These are phyloP conservation scores for Ogataea trehaloabstinens DNA, from an alignment of 805 yeast genomes.

Conservation along the genomic window DNA sequence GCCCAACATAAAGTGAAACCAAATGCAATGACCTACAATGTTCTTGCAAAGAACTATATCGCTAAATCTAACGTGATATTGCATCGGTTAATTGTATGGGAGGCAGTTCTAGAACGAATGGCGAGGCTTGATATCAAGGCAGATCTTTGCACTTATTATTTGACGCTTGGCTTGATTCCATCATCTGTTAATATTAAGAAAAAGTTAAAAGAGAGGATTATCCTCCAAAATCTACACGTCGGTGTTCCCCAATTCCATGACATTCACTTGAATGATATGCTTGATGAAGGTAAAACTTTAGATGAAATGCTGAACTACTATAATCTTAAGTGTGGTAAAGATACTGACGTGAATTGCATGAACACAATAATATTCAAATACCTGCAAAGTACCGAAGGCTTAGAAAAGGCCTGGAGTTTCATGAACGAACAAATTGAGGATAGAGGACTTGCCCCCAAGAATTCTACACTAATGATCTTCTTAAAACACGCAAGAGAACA, in stretches of 20 bases:
- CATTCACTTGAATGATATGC: conserved; percentile 18
- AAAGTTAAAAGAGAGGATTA: conserved; percentile 12
- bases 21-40: conserved; percentile 21
- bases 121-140: conserved; percentile 9
- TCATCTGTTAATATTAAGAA: conserved; percentile 10
- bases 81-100: conserved; percentile 20
- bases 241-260: conserved; percentile 14
- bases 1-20: conserved; percentile 13
- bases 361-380: conserved; percentile 21
- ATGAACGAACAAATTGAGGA: conserved; percentile 8
- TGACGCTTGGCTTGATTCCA: conserved; percentile 21
- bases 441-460: conserved; percentile 9
- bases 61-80: conserved; percentile 5
- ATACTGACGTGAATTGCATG: conserved; percentile 20
- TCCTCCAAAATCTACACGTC: conserved; percentile 7
- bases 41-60: conserved; percentile 22
- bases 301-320: conserved; percentile 15
- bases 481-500: conserved; percentile 15
- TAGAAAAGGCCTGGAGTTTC: conserved; percentile 21
- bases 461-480: conserved; percentile 23
- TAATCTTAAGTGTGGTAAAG: conserved; percentile 3
- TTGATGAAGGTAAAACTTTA: conserved; percentile 6
- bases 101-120: conserved; percentile 15
- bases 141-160: conserved; percentile 21
- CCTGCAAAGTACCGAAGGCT: conserved; percentile 6